Base-by-base conservation (phyloP, 192 early-diverging fungal genomes). In the Pilobolus umbonatus region DNA sequence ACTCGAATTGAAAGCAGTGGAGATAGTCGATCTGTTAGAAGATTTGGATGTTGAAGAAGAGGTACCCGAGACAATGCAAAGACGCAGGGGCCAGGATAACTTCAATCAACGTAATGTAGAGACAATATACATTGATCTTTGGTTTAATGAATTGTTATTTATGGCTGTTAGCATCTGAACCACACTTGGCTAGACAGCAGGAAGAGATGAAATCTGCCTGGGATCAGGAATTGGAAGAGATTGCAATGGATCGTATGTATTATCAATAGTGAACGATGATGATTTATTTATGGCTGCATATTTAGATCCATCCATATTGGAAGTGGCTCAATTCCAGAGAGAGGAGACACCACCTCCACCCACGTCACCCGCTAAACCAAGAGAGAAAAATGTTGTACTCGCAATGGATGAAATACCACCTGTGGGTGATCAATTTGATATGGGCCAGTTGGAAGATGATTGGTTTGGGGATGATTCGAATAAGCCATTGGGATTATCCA, bases 1-100 rank as follows among this genome's bases (percentile, higher is more conserved):
- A 55, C 67, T 80, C n/a, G 78, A 78, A 30, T 59, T 64, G 48
- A 82, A 82, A 55, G 72, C 80, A 2, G 50, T 66, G 11, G 80
- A 82, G 34, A 69, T 78, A 10, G 61, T 64, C 10, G 67, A 72
- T 25, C 45, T 82, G 28, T 57, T 82, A 34, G 53, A 61, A 15
- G 40, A 59, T 30, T 45, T 82, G 43, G 78, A 80, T 55, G 21
- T 32, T 9, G 35, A 53, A 48, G 67, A 70, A 8, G 45, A 70
- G 36, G 64, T 70, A 17, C 62, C 72, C 8, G 45, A 45, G 12
- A 15, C 21, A 15, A 36, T 65, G 32, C 51, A 57, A 57, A 63
- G 66, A 22, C 45, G 55, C 1, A 47, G 65, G 15, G 70, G 54
- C 3, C 59, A 61, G 26, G 54, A 66, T 42, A 65, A 61, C 14